phyloP scores from a whole-genome alignment of 2,329 filamentous ascomycete genomes.

The Capronia americana region DNA sequence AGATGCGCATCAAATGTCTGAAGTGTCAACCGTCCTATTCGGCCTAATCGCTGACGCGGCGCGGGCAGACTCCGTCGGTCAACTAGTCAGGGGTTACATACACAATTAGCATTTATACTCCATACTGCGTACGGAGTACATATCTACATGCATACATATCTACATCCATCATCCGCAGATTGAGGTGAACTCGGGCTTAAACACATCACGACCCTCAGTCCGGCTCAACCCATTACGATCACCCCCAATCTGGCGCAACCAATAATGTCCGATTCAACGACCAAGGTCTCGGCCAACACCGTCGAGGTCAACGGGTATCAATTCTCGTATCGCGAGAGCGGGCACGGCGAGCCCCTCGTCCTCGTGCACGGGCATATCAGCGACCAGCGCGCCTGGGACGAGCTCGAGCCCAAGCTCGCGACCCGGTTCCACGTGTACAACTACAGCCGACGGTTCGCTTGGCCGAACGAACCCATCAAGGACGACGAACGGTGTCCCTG shows the following conservation, averaged over 20 bases:
- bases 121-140: neutral
- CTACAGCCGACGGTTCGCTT: conserved; percentile 29
- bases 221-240: neutral
- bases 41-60: neutral
- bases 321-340: conserved; percentile 27
- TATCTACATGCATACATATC: neutral
- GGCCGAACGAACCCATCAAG: conserved; percentile 27
- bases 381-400: conserved; percentile 26
- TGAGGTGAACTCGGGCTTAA: neutral
- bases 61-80: neutral
- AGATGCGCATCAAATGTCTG: neutral
- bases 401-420: conserved; percentile 20
- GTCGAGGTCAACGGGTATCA: conserved; percentile 24
- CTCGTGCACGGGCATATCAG: conserved; percentile 30
- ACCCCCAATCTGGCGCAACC: too few species aligned
- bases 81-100: neutral
- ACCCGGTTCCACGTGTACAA: conserved; percentile 27
- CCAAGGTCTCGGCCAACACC: neutral
- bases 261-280: conserved; percentile 8
- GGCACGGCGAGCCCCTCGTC: conserved; percentile 28
- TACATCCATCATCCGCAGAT: neutral
- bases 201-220: neutral
- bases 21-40: neutral
- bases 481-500: conserved; percentile 17
- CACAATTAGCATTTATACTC: neutral